Evolutionary conservation across 176 grass and related monocot species (phyloP).

Genomic region (Cocos nucifera): DNA sequence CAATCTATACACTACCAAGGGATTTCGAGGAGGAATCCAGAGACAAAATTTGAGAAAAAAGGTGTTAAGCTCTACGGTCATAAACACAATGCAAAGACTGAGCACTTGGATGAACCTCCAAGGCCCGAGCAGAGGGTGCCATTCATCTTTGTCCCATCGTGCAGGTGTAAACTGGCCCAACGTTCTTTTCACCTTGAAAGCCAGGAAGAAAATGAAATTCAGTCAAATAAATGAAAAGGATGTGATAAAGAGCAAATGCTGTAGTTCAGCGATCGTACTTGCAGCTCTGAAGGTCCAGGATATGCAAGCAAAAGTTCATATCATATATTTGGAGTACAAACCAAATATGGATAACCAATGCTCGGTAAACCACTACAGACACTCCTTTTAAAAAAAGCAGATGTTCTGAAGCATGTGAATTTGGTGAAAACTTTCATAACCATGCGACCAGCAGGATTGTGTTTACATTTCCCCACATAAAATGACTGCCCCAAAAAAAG

Average conservation of each 20-base stretch:
- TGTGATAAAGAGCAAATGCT: neutral
- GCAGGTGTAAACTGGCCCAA: conserved; percentile 96
- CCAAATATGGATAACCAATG: too few species aligned
- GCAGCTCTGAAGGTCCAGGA: too few species aligned
- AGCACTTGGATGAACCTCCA: conserved; percentile 97
- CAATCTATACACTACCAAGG: conserved; percentile 74
- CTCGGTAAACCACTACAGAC: too few species aligned
- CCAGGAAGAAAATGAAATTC: neutral
- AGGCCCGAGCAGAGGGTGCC: conserved; percentile 73
- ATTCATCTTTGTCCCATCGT: conserved; percentile 96
- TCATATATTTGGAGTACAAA: too few species aligned
- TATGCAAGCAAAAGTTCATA: too few species aligned
- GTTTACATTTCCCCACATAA: too few species aligned
- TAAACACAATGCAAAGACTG: conserved; percentile 80
- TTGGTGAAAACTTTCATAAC: too few species aligned
- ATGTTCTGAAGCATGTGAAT: too few species aligned
- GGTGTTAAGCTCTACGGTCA: conserved; percentile 90
- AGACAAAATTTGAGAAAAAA: conserved; percentile 99
- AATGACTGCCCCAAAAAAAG: too few species aligned
- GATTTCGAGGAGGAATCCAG: conserved; percentile 88
- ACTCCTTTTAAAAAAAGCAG: too few species aligned
- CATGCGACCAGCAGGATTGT: too few species aligned
- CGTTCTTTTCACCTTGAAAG: conserved; percentile 81
- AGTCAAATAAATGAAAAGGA: neutral
- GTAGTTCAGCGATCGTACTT: neutral